Evolutionary conservation across 2,329 filamentous ascomycete genomes (phyloP), one percentile per base, ranked within the genome.

Genomic region (Annulohypoxylon truncatum): DNA sequence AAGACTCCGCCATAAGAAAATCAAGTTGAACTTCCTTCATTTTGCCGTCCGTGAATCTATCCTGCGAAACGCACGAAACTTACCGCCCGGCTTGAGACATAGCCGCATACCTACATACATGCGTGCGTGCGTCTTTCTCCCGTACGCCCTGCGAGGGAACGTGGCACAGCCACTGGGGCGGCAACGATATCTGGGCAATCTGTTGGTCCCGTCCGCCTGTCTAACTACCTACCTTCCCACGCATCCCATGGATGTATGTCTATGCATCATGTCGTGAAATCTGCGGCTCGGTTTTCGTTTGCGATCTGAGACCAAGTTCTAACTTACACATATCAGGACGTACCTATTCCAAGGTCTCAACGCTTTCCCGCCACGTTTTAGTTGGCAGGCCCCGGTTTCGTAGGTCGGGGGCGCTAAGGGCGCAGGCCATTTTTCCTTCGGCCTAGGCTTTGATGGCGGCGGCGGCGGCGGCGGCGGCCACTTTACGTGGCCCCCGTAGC

Each of bases 111-210:
- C 67, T 60, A 54, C 61, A 61, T 54, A 58, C 55, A 65, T 68
- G 62, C 63, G 46, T 68, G n/a, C n/a, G n/a, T n/a, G n/a, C n/a
- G n/a, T n/a, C n/a, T 47, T 50, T 38, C 20, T 35, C 58, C 55
- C 60, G 68, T 60, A 48, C 59, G 28, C 50, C 50, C 62, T 61
- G 63, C 46, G 59, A 64, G 63, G 67, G 44, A 67, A 70, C 68
- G 66, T 68, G 57, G 61, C 61, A 68, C 68, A 53, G 65, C 48
- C 48, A 35, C 26, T 42, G 64, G 38, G 38, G 56, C 53, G 57
- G 53, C 54, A 53, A 53, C 40, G 42, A 47, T 54, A 58, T 59
- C 53, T 38, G 18, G 29, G 44, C 63, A 56, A 53, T 42, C 38
- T 60, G 48, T 60, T 60, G 58, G 58, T 22, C 54, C 55, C 53